Percentiles rank a stretch among this genome's conserved stretches.
Evolutionary conservation across 768 basidiomycete genomes (phyloP).

Genomic region (Agrocybe praecox): DNA sequence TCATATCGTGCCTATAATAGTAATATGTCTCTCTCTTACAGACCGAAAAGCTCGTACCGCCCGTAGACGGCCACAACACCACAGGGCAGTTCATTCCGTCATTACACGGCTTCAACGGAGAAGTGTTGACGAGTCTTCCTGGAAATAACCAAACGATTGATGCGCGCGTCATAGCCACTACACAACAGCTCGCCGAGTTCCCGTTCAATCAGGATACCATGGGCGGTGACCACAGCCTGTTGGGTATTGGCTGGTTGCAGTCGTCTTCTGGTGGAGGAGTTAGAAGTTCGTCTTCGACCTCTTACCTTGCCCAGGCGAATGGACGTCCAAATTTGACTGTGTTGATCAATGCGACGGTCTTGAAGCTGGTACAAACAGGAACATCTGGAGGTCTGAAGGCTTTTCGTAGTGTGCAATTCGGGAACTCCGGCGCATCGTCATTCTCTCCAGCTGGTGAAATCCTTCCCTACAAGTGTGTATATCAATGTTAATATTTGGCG

Average conservation of each 20-base stretch:
- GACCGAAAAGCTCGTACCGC: background rate
- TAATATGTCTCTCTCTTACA: no score
- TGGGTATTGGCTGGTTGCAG: conserved; percentile 39
- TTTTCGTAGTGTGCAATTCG: conserved; percentile 22
- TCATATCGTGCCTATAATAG: no score
- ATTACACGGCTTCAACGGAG: conserved; percentile 23
- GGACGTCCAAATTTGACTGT: conserved; percentile 36
- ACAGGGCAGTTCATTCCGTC: conserved; percentile 8
- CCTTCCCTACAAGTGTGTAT: background rate
- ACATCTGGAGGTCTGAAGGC: conserved; percentile 11
- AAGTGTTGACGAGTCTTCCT: conserved; percentile 31
- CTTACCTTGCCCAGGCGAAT: conserved; percentile 30
- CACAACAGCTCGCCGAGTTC: conserved; percentile 33
- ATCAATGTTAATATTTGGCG: background rate
- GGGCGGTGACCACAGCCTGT: conserved; percentile 26
- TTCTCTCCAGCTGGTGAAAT: background rate
- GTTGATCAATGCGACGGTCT: conserved; percentile 32
- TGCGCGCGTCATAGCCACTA: conserved; percentile 36
- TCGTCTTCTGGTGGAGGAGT: conserved; percentile 30
- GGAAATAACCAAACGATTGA: conserved; percentile 32
- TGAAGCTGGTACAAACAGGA: conserved; percentile 26
- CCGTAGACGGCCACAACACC: background rate
- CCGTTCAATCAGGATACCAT: conserved; percentile 36
- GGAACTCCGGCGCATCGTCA: background rate
- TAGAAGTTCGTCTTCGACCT: conserved; percentile 39